phyloP scores from a whole-genome alignment of 768 basidiomycete species.

The Boletellus sp. region DNA sequence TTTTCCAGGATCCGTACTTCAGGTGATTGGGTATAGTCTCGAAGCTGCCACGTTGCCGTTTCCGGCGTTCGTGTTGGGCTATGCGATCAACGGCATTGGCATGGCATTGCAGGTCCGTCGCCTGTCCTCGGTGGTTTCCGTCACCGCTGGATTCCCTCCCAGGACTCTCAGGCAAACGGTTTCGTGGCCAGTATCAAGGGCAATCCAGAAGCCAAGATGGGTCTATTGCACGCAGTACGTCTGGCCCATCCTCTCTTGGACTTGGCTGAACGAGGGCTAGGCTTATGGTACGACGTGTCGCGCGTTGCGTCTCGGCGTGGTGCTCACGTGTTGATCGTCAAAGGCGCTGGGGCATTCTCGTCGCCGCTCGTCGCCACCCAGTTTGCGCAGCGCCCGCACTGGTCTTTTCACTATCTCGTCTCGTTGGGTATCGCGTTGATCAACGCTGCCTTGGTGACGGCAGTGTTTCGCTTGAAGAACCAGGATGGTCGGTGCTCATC shows the following conservation, averaged over 20 bases:
- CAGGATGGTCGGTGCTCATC: constrained; percentile 55
- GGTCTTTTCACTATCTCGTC: constrained; percentile 77
- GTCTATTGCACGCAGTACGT: constrained; percentile 37
- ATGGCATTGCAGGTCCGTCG: constrained; percentile 43
- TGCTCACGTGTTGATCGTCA: constrained; percentile 3
- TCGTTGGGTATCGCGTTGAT: constrained; percentile 63
- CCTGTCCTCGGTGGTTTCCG: background rate
- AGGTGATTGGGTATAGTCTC: constrained; percentile 33
- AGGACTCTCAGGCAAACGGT: constrained; percentile 50
- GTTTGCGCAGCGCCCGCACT: constrained; percentile 59
- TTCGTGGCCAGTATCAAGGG: constrained; percentile 40
- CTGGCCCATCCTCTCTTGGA: constrained; percentile 26
- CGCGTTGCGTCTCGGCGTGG: background rate
- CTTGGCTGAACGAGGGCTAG: constrained; percentile 7
- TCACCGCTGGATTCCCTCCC: background rate
- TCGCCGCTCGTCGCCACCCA: constrained; percentile 80
- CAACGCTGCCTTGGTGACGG: constrained; percentile 50
- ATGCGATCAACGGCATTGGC: constrained; percentile 42
- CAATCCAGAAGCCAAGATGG: constrained; percentile 39
- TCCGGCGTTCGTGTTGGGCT: constrained; percentile 42
- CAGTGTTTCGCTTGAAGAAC: constrained; percentile 62
- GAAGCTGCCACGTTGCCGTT: constrained; percentile 44
- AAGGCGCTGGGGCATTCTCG: constrained; percentile 63
- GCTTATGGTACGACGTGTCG: constrained; percentile 31
- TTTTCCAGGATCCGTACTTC: constrained; percentile 24